Evolutionary conservation across 352 stramenopile genomes (phyloP), one percentile per base, ranked within the genome.

Genomic region (Peronospora farinosa): DNA sequence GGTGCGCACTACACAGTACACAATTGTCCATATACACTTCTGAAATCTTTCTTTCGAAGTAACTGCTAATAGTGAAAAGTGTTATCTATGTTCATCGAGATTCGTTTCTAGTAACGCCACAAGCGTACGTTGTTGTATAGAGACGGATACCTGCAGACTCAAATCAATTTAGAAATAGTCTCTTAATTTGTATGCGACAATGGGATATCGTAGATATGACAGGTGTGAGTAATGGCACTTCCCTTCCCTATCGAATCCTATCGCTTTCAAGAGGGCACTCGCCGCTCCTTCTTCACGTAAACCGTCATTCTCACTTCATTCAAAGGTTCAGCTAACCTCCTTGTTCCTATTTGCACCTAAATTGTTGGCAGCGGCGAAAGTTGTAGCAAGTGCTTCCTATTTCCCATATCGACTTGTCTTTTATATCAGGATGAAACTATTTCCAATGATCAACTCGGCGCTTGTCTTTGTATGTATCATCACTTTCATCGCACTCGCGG

Each of bases 341-440:
- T n/a, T n/a, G n/a, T n/a, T n/a, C n/a, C 36, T 42, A 39, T 44
- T 38, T 54, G 0, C 5, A 7, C 6, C 23, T 0, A 27, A 27
- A 5, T 5, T 4, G 21, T 23, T 23, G 21, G 21, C 21, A 2
- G 21, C 5, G 23, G 23, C 23, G 23, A 27, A 27, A 7, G 3
- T 27, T 5, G 23, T 7, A 27, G 23, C 23, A 27, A 4, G 3
- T 4, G 23, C 23, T 27, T 27, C 23, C 3, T 37, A 30, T 38
- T 58, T 23, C 35, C 19, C 27, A 32, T 30, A 15, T 37, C 31
- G 0, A 37, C 31, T 37, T 37, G 0, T 7, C 12, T 15, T 37
- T 7, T 37, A 12, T 37, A 36, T 37, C 4, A 11, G 2, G 9
- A 78, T 78, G 68, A 78, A 78, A 59, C 31, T 72, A 28, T n/a